Conservation (phyloP, 2,329 filamentous ascomycete genomes). For the Paecilomyces sp. region DNA sequence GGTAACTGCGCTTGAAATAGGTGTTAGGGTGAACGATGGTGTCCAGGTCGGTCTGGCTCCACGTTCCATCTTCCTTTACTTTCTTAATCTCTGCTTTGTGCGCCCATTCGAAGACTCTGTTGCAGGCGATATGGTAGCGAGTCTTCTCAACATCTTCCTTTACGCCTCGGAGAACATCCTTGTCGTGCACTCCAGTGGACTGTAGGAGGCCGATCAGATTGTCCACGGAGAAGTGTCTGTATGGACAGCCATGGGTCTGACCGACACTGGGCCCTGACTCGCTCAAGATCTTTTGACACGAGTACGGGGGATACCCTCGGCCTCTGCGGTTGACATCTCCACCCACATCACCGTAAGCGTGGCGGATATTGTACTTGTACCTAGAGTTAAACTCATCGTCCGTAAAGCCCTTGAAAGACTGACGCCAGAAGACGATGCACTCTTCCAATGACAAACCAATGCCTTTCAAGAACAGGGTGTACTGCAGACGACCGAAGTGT, state of each 20-base stretch:
- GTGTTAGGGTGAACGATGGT: constrained; percentile 97
- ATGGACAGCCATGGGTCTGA: constrained; percentile 93
- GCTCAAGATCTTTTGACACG: constrained; percentile 89
- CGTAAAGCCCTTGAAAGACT: constrained; percentile 74
- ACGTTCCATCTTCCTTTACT: constrained; percentile 66
- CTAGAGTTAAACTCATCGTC: constrained; percentile 97
- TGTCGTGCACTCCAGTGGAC: constrained; percentile 70
- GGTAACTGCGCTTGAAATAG: constrained; percentile 91
- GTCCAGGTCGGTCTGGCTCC: constrained; percentile 71
- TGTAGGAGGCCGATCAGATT: constrained; percentile 75
- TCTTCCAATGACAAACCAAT: constrained; percentile 90
- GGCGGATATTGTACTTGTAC: constrained; percentile 95
- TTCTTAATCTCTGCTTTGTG: constrained; percentile 73
- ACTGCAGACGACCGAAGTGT: constrained; percentile 88
- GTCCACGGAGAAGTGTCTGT: constrained; percentile 82
- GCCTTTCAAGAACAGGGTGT: constrained; percentile 93
- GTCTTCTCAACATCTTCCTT: constrained; percentile 83
- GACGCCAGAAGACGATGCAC: constrained; percentile 84
- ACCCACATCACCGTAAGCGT: constrained; percentile 89
- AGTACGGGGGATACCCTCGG: constrained; percentile 82
- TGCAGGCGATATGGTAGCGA: constrained; percentile 92
- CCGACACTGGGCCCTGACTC: constrained; percentile 81
- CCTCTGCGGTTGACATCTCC: constrained; percentile 83
- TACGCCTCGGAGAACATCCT: constrained; percentile 69
- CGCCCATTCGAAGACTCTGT: constrained; percentile 82